Conservation (phyloP, 345 rosid genomes). For the Raphanus raphanistrum region DNA sequence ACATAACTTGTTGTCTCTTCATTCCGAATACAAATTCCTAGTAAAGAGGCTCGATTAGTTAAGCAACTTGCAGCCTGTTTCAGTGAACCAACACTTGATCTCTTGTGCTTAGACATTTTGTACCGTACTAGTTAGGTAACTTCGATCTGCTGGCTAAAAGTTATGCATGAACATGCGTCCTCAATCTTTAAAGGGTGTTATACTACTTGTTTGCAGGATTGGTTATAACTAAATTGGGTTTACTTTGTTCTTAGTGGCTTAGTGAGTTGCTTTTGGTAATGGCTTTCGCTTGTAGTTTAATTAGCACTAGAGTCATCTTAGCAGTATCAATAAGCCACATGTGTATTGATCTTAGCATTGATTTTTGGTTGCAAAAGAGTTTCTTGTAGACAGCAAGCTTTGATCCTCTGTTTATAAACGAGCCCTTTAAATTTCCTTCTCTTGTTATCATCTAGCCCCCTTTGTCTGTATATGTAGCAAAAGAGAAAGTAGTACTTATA, state of each 20-base stretch:
- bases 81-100: not conserved
- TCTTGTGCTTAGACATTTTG: not conserved
- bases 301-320: not conserved
- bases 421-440: too few species aligned
- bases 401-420: too few species aligned
- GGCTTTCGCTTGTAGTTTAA: not conserved
- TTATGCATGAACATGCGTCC: not conserved
- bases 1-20: not conserved
- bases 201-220: not conserved
- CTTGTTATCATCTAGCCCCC: too few species aligned
- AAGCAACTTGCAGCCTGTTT: conserved; percentile 4
- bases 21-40: not conserved
- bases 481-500: not conserved
- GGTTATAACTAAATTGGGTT: not conserved
- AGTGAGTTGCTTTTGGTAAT: conserved; percentile 8
- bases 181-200: not conserved
- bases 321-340: not conserved
- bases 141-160: conserved; percentile 20
- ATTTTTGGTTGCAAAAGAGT: too few species aligned
- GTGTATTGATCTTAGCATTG: too few species aligned
- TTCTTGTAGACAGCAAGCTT: too few species aligned
- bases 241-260: not conserved
- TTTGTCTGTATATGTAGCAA: not conserved
- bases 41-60: conserved; percentile 12
- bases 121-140: not conserved